Evolutionary conservation across 495 filamentous ascomycete species (phyloP), one percentile per base, ranked within the genome.

Genomic region (Penicillium verhagenii): DNA sequence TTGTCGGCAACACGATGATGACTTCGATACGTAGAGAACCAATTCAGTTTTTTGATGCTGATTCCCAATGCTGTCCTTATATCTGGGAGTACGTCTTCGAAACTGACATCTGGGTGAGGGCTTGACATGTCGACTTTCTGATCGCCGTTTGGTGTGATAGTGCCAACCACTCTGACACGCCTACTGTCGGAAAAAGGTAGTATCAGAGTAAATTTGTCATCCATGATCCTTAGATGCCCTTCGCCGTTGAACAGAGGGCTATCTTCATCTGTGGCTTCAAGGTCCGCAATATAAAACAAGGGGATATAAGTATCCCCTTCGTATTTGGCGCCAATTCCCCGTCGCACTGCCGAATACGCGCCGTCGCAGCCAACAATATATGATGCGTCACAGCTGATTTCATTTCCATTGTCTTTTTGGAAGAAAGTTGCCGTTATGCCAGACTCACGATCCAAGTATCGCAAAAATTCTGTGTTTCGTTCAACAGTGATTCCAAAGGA

Each of bases 281-380:
- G 52, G 31, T 74, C 72, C 23, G 62, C 68, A 19, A 74, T 67
- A 26, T 64, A 74, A 33, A 72, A 74, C 3, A 67, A 33, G 9
- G 68, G 70, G 9, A 54, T 53, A 35, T 70, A 74, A 0, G 65
- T 66, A 1, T 58, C 72, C 0, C 72, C 72, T 14, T 67, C 61
- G 39, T 65, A 72, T 14, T 64, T 60, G 29, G 69, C 65, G 1
- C 47, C 64, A 16, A 57, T 59, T 0, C 13, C 23, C 51, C 56
- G 67, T 31, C 72, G 65, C 11, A 75, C 72, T 4, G 51, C 52
- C 0, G 69, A 73, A 54, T 69, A 65, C 2, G 67, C 65, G 2
- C 72, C 70, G 38, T 75, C 72, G 26, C 72, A 75, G 3, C 72
- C 72, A 23, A 68, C 66, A 37, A 75, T 63, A 20, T 64, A 74